Conservation (phyloP, 2,329 filamentous ascomycete species). For the Fusarium falciforme region DNA sequence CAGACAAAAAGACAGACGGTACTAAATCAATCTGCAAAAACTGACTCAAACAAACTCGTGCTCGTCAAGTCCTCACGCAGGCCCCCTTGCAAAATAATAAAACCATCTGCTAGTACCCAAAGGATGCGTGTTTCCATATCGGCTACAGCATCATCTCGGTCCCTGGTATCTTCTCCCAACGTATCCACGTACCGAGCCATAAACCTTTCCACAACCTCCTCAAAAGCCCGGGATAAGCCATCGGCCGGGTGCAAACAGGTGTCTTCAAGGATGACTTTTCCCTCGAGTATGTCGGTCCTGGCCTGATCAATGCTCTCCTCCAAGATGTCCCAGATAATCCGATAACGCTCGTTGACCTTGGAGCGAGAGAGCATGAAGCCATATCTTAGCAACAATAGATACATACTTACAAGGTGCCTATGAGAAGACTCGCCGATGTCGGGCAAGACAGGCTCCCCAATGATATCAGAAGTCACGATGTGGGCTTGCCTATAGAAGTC, state of each 20-base stretch:
- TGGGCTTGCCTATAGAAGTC: background rate
- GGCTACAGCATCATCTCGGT: background rate
- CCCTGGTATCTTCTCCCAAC: background rate
- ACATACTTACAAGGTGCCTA: background rate
- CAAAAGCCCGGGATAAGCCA: background rate
- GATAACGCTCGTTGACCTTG: background rate
- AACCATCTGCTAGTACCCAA: too few species aligned
- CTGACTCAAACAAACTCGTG: background rate
- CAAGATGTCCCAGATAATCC: background rate
- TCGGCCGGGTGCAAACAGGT: accelerated
- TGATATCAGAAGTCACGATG: background rate
- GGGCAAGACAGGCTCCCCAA: background rate
- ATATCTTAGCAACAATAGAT: background rate
- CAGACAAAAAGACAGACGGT: too few species aligned
- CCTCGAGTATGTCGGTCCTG: background rate
- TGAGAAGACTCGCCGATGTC: background rate
- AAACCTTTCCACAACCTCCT: background rate
- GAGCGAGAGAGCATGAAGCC: background rate
- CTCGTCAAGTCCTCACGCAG: background rate
- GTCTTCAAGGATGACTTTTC: background rate
- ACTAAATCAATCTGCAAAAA: background rate
- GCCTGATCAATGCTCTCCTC: background rate
- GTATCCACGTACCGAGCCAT: background rate
- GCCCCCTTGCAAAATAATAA: too few species aligned
- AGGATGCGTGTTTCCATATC: background rate